Evolutionary conservation across 2,329 filamentous ascomycete genomes (phyloP).

Genomic region (Metarhizium humberi): DNA sequence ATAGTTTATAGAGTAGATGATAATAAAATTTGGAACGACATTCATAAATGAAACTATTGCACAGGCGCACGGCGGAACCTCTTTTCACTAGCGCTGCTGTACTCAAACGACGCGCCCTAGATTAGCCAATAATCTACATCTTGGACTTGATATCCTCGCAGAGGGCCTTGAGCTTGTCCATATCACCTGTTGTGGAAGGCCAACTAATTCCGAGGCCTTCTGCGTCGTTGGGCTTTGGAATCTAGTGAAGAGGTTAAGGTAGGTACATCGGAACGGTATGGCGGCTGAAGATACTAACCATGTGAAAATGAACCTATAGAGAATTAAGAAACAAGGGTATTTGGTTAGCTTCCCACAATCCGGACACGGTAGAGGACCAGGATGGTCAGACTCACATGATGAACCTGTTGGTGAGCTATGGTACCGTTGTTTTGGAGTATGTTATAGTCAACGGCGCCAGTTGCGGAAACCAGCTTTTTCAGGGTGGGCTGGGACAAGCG

Average conservation of each 20-base stretch:
- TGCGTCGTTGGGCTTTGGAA: constrained; percentile 79
- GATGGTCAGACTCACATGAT: constrained; percentile 57
- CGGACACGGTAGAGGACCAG: neutral
- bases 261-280: neutral
- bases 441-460: constrained; percentile 76
- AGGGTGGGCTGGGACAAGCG: constrained; percentile 32
- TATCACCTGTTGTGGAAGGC: constrained; percentile 67
- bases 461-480: constrained; percentile 76
- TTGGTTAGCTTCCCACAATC: constrained; percentile 2
- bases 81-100: neutral
- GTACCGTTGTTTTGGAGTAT: constrained; percentile 92
- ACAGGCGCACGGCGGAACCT: neutral
- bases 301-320: constrained; percentile 80
- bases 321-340: neutral
- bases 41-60: neutral
- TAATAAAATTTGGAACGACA: neutral
- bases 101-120: neutral
- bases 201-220: constrained; percentile 76
- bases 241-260: constrained; percentile 38
- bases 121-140: constrained; percentile 49
- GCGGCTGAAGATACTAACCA: constrained; percentile 45
- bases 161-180: constrained; percentile 73
- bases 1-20: neutral
- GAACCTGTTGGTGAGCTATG: constrained; percentile 84
- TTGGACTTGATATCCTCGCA: constrained; percentile 80